These are phyloP conservation scores for Saccharomycopsis guyanensis DNA, from an alignment of 805 yeast genomes.

Conservation along the genomic window DNA sequence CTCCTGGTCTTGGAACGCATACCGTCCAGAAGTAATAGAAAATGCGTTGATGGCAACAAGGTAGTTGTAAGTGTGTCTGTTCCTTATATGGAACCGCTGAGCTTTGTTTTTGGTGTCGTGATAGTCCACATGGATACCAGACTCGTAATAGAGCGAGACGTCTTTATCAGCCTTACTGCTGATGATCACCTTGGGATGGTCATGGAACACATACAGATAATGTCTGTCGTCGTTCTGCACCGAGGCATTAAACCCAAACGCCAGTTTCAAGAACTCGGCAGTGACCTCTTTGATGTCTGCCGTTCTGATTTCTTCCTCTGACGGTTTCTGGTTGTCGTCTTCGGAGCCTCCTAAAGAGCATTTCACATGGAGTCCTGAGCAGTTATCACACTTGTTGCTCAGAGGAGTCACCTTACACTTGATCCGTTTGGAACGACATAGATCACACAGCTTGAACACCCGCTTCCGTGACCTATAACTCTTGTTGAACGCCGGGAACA, in stretches of 20 bases:
- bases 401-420: conserved; percentile 49
- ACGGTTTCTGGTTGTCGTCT: neutral
- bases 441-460: conserved; percentile 86
- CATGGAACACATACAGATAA: neutral
- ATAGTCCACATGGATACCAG: conserved; percentile 1
- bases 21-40: neutral
- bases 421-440: conserved; percentile 76
- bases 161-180: neutral
- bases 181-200: neutral
- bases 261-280: neutral
- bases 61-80: neutral
- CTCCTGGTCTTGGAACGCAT: neutral
- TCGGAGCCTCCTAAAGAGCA: neutral
- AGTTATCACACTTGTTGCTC: neutral
- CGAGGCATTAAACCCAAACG: neutral
- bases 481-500: neutral
- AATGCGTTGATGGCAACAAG: neutral
- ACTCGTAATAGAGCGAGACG: neutral
- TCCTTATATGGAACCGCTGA: neutral
- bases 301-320: neutral
- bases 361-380: neutral
- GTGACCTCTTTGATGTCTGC: neutral
- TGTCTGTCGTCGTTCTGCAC: neutral
- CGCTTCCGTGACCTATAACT: conserved; percentile 30
- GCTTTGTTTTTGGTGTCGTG: neutral